phyloP scores from a whole-genome alignment of 768 basidiomycete genomes.

The Lentinus tigrinus region DNA sequence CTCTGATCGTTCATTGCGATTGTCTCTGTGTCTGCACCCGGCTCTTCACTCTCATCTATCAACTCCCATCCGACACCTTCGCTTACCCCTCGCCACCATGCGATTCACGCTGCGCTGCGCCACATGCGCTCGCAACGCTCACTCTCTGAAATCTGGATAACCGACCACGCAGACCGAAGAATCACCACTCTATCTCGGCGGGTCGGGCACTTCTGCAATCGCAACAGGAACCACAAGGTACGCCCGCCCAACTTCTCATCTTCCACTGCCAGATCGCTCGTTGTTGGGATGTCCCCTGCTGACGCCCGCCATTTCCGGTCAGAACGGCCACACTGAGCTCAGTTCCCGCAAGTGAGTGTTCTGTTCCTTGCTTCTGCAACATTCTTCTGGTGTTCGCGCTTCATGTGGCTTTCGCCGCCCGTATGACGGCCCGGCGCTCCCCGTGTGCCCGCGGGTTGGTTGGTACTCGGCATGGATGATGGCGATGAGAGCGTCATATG shows the following conservation, averaged over 20 bases:
- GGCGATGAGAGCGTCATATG: too few relatives aligned
- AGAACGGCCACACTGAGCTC: not conserved
- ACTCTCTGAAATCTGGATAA: not conserved
- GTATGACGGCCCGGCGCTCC: too few relatives aligned
- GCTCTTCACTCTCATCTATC: not conserved
- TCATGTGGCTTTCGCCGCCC: too few relatives aligned
- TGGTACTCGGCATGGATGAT: too few relatives aligned
- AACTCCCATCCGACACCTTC: not conserved
- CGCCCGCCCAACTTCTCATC: not conserved
- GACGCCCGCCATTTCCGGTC: not conserved
- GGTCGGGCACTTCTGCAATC: conserved; percentile 18
- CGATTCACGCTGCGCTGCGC: too few relatives aligned
- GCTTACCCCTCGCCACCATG: too few relatives aligned
- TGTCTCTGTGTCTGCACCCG: conserved; percentile 19
- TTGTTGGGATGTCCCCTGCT: not conserved
- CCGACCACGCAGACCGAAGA: not conserved
- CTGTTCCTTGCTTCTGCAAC: not conserved
- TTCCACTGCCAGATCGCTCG: too few relatives aligned
- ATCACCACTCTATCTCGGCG: conserved; percentile 38
- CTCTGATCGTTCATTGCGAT: conserved; percentile 19
- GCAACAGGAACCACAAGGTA: conserved; percentile 16
- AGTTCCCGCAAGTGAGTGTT: not conserved
- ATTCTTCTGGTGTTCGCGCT: not conserved
- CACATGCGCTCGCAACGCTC: too few relatives aligned
- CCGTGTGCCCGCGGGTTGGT: too few relatives aligned